Base-by-base conservation (phyloP, 1,139 yeast genomes). In the Protomyces inouyei region DNA sequence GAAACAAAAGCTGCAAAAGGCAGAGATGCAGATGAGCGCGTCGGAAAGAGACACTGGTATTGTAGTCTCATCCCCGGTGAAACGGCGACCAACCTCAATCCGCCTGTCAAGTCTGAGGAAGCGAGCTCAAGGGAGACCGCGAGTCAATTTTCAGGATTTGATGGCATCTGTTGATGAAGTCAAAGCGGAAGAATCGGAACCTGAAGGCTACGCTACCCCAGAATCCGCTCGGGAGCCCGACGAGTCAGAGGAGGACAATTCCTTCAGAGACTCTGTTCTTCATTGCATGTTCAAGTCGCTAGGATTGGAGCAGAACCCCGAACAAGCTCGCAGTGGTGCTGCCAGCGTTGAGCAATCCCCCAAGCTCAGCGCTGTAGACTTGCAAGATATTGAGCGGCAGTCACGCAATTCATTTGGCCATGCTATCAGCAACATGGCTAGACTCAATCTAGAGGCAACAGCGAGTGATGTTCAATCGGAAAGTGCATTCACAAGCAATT, bases 231-330 rank as follows among this genome's bases (percentile, higher is more conserved):
- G 16, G 28, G 66, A 60, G 38, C 28, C 43, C 37, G 86, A 85
- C 57, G 90, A 87, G 68, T 96, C 88, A 70, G 85, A 88, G 0
- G 95, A 88, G 69, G 96, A 89, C 59, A 78, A 85, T 0, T 82
- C 89, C 0, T 75, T 89, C 52, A 79, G 91, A 55, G 78, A 82
- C 37, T 91, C 96, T 0, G 76, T 93, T 2, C 83, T 87, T 5
- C 96, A 89, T 70, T 86, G 85, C 52, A 82, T 93, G 64, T 88
- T 92, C 73, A 81, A 82, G 65, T 77, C 85, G 36, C 77, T 92
- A 46, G 97, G 97, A 0, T 79, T 92, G 14, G 82, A 82, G 36
- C 57, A 67, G 12, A 48, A 59, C n/a, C 14, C 59, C 18, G 55
- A 35, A 35, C 52, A 25, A 14, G n/a, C 25, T 32, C 40, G 23